Base-by-base conservation (phyloP, 352 stramenopile species). In the Pythium brassicae region DNA sequence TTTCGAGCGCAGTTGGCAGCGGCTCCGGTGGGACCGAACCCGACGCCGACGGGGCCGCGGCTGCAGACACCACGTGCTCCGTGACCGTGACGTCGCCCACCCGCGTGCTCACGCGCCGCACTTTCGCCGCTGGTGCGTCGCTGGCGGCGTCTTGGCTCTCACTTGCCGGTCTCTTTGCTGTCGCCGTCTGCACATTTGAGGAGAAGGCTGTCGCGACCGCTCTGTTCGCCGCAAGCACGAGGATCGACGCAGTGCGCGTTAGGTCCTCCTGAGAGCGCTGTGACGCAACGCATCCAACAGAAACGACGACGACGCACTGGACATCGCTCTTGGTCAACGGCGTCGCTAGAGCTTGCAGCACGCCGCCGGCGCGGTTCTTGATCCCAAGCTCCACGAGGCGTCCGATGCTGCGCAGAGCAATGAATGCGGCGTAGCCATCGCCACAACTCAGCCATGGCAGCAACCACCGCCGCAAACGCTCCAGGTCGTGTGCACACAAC, bases 351-450 rank as follows among this genome's bases (percentile, higher is more conserved):
- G 69, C 68, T 39, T 83, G 72, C 12, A 93, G 55, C 23, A 70
- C 53, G 12, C 82, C 82, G 27, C 76, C 69, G 12, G 72, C 86
- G 20, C 75, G 78, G 46, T 74, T 65, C 59, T 89, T 92, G 68
- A 92, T 94, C 47, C 82, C 80, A n/a, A 78, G 59, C 53, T 94
- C 84, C 20, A 94, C 84, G 25, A 92, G 69, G 25, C 76, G 70
- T 27, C 84, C 84, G 52, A 94, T 94, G 50, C 84, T 94, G 7
- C 25, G n/a, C 22, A 29, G 42, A 20, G 15, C n/a, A n/a, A n/a
- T n/a, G n/a, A n/a, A n/a, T n/a, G n/a, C n/a, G n/a, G n/a, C n/a
- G n/a, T n/a, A n/a, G n/a, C n/a, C n/a, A n/a, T n/a, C n/a, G n/a
- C 40, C 39, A 26, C 32, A 44, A 1, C 1, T 45, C n/a, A 57